Evolutionary conservation across 352 stramenopile species (phyloP).

Genomic region (Phytophthora nicotianae): DNA sequence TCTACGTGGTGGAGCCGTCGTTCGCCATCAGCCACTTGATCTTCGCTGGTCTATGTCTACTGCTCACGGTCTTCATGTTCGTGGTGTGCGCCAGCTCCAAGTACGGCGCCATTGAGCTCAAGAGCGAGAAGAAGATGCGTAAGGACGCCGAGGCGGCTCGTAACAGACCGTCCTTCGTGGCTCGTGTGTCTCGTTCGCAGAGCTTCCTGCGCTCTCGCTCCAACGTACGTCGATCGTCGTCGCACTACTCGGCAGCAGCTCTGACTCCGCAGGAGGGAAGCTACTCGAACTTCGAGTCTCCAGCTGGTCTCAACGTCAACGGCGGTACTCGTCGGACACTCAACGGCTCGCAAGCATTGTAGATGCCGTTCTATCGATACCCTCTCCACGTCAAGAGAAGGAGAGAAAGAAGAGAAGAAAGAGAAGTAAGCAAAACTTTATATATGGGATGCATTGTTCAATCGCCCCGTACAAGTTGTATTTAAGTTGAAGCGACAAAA

Average conservation of each 20-base stretch:
- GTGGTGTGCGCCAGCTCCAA: slow-evolving; percentile 80
- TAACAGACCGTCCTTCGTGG: slow-evolving; percentile 55
- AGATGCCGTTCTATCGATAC: slow-evolving; percentile 13
- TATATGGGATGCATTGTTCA: slow-evolving; percentile 31
- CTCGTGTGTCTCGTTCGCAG: slow-evolving; percentile 73
- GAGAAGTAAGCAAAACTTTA: slow-evolving; percentile 25
- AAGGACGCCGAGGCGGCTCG: slow-evolving; percentile 56
- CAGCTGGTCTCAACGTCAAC: slow-evolving; percentile 38
- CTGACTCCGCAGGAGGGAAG: slow-evolving; percentile 59
- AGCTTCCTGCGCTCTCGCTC: slow-evolving; percentile 78
- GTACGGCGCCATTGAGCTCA: slow-evolving; percentile 84
- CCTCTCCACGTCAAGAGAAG: not conserved
- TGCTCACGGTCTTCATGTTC: slow-evolving; percentile 84
- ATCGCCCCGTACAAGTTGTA: not conserved
- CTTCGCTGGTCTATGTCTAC: slow-evolving; percentile 66
- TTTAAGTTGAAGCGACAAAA: slow-evolving; percentile 15
- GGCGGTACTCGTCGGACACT: slow-evolving; percentile 36
- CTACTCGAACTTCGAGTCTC: slow-evolving; percentile 87
- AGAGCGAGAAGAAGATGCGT: slow-evolving; percentile 82
- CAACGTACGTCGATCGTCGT: slow-evolving; percentile 62
- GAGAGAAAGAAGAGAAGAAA: slow-evolving; percentile 9
- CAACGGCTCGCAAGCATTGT: slow-evolving; percentile 40
- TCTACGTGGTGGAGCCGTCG: slow-evolving; percentile 69
- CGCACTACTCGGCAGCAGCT: slow-evolving; percentile 45
- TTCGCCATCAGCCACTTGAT: slow-evolving; percentile 81